Evolutionary conservation across 805 yeast species (phyloP).

Genomic region (Zygoascus ofunaensis): DNA sequence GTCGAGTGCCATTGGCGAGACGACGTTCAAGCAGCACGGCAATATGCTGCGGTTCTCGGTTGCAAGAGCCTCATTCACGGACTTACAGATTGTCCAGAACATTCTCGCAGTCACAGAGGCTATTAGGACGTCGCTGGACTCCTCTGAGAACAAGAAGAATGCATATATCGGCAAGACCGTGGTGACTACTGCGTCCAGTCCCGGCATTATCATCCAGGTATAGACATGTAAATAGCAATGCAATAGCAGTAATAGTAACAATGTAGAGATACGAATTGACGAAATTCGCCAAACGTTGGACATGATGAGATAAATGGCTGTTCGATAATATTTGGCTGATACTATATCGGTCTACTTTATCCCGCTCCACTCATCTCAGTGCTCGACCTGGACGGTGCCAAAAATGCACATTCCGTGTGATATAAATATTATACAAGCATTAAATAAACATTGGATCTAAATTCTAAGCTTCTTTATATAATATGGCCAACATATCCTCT

Average conservation of each 20-base stretch:
- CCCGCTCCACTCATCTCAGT: no score
- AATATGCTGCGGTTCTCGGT: conserved; percentile 52
- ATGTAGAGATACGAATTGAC: neutral
- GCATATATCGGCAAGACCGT: conserved; percentile 61
- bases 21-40: conserved; percentile 68
- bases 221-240: neutral
- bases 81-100: conserved; percentile 64
- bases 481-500: no score
- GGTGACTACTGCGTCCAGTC: conserved; percentile 66
- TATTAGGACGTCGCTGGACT: conserved; percentile 30
- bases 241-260: no score
- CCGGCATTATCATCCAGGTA: conserved; percentile 52
- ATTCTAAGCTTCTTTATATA: neutral
- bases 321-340: neutral
- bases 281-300: neutral
- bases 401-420: neutral
- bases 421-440: no score
- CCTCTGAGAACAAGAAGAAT: conserved; percentile 52
- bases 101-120: conserved; percentile 58
- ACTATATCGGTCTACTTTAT: no score
- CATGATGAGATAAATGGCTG: neutral
- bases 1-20: conserved; percentile 49
- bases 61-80: conserved; percentile 70
- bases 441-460: neutral
- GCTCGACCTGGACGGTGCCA: no score